Base-by-base conservation (phyloP, 345 rosid genomes). In the Populus ilicifolia region DNA sequence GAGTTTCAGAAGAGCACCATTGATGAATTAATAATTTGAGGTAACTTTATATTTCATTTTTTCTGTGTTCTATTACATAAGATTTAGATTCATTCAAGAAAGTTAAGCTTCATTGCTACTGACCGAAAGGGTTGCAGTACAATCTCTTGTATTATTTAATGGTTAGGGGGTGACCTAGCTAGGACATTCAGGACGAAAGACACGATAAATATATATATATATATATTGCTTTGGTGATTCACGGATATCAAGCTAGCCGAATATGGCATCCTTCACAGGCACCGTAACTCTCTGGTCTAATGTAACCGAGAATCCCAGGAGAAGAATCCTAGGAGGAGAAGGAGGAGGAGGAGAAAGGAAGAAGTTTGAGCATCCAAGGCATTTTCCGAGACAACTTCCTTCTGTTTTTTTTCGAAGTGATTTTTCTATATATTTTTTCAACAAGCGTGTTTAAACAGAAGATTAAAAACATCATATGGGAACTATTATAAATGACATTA, bases 1-100 rank as follows among this genome's bases (percentile, higher is more conserved):
- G 73, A 73, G 70, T 78, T 83, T 33, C 81, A 76, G 80, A 81
- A 27, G 67, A 78, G 76, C 38, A 72, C 50, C 69, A n/a, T n/a
- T 71, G 62, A 38, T n/a, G 70, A 64, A 46, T 61, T 80, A 79
- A 54, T 59, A 72, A 75, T 69, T 46, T 56, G 29, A 52, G 69
- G 48, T 5, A 13, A 16, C 65, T 73, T 41, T n/a, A 25, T 23
- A 38, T 38, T 16, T 21, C n/a, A 5, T 52, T 36, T 48, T 1
- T 30, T 35, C n/a, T 20, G 20, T 56, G n/a, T 16, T 41, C 12
- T 11, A 41, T 41, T 41, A 41, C 44, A 52, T 29, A 1, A 29
- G 1, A 29, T 64, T 12, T 11, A 11, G 38, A 35, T 13, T n/a
- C 38, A 38, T 17, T 21, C 5, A 61, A 73, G 21, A 69, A 50